A percentile compares a stretch with the other conserved stretches of the same genome.
These are phyloP conservation scores for Coleophoma eucalyptorum DNA, from an alignment of 2,329 filamentous ascomycete species.

Conservation along the genomic window DNA sequence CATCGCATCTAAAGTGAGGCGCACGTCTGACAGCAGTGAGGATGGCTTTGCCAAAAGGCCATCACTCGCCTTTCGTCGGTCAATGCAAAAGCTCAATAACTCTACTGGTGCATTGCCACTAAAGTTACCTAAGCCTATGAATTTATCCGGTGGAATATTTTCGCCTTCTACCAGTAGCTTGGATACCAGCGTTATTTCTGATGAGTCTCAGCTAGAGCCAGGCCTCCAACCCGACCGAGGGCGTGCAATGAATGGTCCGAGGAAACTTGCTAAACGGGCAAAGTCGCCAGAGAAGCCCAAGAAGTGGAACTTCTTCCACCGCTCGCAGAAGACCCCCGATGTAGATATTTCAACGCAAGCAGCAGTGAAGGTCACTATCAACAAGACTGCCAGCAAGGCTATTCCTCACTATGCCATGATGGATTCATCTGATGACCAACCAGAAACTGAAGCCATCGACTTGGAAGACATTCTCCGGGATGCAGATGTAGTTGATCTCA, in stretches of 20 bases:
- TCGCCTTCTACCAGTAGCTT: constrained; percentile 52
- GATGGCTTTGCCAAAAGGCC: constrained; percentile 46
- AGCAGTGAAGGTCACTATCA: constrained; percentile 43
- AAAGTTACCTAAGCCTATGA: constrained; percentile 50
- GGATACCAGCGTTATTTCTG: constrained; percentile 53
- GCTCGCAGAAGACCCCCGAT: constrained; percentile 36
- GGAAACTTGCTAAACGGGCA: constrained; percentile 52
- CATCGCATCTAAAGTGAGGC: constrained; percentile 14
- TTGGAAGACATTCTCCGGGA: constrained; percentile 47
- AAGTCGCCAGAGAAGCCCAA: constrained; percentile 39
- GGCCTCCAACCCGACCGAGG: constrained; percentile 33
- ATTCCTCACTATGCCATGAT: constrained; percentile 60
- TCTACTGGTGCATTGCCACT: constrained; percentile 34
- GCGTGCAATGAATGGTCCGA: constrained; percentile 28
- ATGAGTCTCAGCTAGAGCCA: constrained; percentile 43
- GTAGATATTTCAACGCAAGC: constrained; percentile 26
- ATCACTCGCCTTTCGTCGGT: constrained; percentile 51
- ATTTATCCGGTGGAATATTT: constrained; percentile 32
- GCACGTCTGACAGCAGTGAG: constrained; percentile 52
- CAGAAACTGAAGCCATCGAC: constrained; percentile 25
- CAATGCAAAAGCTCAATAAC: constrained; percentile 47
- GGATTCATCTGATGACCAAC: constrained; percentile 47
- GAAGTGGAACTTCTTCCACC: constrained; percentile 62
- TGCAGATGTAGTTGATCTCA: constrained; percentile 30
- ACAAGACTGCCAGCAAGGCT: constrained; percentile 37